These are phyloP conservation scores for Candida sithepensis DNA, from an alignment of 805 yeast genomes.

Conservation along the genomic window DNA sequence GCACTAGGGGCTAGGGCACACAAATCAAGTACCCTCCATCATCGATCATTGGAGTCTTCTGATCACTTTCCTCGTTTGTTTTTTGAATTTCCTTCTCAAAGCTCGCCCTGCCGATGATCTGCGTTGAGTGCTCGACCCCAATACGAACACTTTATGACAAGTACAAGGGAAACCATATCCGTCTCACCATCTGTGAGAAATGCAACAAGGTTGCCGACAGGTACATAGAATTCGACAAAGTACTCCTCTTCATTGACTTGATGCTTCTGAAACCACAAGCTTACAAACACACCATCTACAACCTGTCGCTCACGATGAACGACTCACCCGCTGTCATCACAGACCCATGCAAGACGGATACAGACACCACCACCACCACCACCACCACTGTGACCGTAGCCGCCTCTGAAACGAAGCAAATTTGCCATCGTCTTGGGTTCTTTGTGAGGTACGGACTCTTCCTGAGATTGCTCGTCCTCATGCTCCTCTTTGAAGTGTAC, in stretches of 20 bases:
- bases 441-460: conserved; percentile 13
- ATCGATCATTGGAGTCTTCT: too few relatives aligned
- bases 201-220: conserved; percentile 82
- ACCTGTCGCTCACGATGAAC: conserved; percentile 32
- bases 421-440: not conserved
- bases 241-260: conserved; percentile 78
- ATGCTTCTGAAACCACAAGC: conserved; percentile 84
- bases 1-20: too few relatives aligned
- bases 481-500: conserved; percentile 82
- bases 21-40: too few relatives aligned
- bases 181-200: conserved; percentile 67
- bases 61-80: too few relatives aligned
- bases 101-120: conserved; percentile 53
- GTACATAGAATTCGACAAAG: conserved; percentile 87
- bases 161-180: conserved; percentile 75
- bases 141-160: conserved; percentile 63
- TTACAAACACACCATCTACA: conserved; percentile 81
- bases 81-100: not conserved
- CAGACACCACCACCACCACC: too few relatives aligned
- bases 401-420: too few relatives aligned
- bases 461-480: conserved; percentile 53
- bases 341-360: conserved; percentile 6
- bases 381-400: too few relatives aligned
- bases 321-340: conserved; percentile 34
- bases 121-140: conserved; percentile 79